Evolutionary conservation across 2,329 filamentous ascomycete species (phyloP), one percentile per base, ranked within the genome.

Genomic region (Penicillium polonicum): DNA sequence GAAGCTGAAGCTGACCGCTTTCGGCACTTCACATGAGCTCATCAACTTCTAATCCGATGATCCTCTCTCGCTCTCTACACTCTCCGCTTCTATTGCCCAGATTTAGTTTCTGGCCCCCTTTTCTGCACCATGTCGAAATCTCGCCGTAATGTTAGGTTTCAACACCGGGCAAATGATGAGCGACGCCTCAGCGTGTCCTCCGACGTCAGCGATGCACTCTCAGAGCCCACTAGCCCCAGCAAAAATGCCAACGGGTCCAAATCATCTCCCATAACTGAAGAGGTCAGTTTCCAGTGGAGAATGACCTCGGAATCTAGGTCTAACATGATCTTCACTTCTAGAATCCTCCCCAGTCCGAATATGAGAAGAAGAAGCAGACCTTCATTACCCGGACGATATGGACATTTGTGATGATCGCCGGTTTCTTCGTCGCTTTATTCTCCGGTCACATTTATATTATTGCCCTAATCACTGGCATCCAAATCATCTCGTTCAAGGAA

Each of bases 401-500:
- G 94, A 97, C 91, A 4, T 88, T 99, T 64, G 88, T 96, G 78
- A 99, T 99, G 94, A 96, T 99, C 68, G 89, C 82, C 54, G 84
- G 86, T 70, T 99, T 99, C 83, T 97, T 97, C 78, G 83, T 85
- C 57, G 86, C 91, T 64, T 89, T 99, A 77, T 95, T 97, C 79
- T 91, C 92, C 70, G 94, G 94, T 60, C 94, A 99, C 78, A 92
- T 99, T 74, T 99, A 97, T 81, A 90, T 99, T 74, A 91, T 99
- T 73, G 87, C 87, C 69, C 87, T 97, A 72, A 90, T 97, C 68
- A 97, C 94, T 29, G 90, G 89, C 48, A 84, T 99, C 60, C 94
- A 99, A 78, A 93, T 99, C 74, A 85, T 99, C 68, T 97, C 91
- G 56, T 99, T 97, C 85, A 97, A 97, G 81, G 94, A 99, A 78